A percentile compares a stretch with the other conserved stretches of the same genome.
Evolutionary conservation across 2,329 filamentous ascomycete genomes (phyloP).

Genomic region (Colletotrichum karsti): DNA sequence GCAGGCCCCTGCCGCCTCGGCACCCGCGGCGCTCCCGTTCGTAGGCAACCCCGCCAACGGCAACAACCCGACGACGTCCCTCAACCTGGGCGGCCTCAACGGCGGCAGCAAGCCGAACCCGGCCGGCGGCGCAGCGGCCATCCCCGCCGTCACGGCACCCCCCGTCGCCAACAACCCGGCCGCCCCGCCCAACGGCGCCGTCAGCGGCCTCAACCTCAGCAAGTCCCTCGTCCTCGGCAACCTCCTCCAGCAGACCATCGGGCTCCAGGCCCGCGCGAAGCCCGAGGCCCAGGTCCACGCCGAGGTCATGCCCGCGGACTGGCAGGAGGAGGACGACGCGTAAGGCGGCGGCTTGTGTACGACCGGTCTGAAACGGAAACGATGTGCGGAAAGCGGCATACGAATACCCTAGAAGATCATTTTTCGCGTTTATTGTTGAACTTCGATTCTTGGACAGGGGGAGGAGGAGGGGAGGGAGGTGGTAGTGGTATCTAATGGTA

Average conservation of each 20-base stretch:
- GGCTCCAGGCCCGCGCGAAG: constrained; percentile 27
- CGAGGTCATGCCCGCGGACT: not conserved
- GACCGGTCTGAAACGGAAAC: too few species aligned
- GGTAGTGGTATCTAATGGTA: not conserved
- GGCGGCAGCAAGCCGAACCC: not conserved
- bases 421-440: not conserved
- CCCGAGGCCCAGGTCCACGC: not conserved
- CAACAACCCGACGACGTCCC: constrained; percentile 24
- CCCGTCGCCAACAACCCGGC: constrained; percentile 31
- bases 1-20: not conserved
- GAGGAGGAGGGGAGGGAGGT: too few species aligned
- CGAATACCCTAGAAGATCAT: constrained; percentile 23
- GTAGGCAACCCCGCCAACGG: constrained; percentile 23
- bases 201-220: constrained; percentile 51
- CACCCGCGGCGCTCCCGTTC: constrained; percentile 8
- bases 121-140: not conserved
- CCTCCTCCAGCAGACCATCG: constrained; percentile 36
- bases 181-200: constrained; percentile 31
- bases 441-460: constrained; percentile 10
- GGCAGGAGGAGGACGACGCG: not conserved
- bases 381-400: constrained; percentile 18
- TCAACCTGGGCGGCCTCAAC: constrained; percentile 34
- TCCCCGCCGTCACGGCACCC: constrained; percentile 28
- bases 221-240: constrained; percentile 55
- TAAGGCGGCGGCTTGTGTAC: too few species aligned